Conservation (phyloP, 176 grass and related monocot genomes). For the Chrysopogon serrulatus region DNA sequence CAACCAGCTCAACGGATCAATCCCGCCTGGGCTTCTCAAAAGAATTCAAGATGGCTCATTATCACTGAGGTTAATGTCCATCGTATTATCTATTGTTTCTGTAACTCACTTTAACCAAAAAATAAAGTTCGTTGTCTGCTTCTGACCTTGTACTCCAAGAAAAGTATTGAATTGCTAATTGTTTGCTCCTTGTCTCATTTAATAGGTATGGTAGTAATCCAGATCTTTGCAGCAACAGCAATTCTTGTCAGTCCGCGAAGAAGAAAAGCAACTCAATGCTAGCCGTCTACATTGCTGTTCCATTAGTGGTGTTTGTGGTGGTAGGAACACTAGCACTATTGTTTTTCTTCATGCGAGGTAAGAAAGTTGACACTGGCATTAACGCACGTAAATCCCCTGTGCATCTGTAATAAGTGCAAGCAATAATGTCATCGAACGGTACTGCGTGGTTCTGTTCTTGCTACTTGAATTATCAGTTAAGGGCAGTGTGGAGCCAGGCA, state of each 20-base stretch:
- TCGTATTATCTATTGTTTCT: not conserved
- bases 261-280: constrained; percentile 23
- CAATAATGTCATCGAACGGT: not conserved
- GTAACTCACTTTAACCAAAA: too few species aligned
- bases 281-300: constrained; percentile 32
- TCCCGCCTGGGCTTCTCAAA: constrained; percentile 43
- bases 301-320: constrained; percentile 19
- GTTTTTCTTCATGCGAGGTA: constrained; percentile 16
- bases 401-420: not conserved
- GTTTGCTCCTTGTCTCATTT: not conserved
- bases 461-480: not conserved
- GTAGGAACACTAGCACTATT: constrained; percentile 14
- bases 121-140: too few species aligned
- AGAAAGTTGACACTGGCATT: constrained; percentile 9
- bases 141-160: too few species aligned
- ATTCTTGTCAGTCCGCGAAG: constrained; percentile 25
- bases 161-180: not conserved
- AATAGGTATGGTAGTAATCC: constrained; percentile 48
- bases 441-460: not conserved
- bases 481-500: not conserved
- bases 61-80: constrained; percentile 30
- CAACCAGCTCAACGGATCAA: constrained; percentile 39
- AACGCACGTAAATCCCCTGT: not conserved
- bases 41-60: constrained; percentile 41
- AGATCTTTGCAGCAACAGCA: constrained; percentile 30